Evolutionary conservation across 352 stramenopile species (phyloP), one percentile per base, ranked within the genome.

Genomic region (Pythium rhizo-oryzae): DNA sequence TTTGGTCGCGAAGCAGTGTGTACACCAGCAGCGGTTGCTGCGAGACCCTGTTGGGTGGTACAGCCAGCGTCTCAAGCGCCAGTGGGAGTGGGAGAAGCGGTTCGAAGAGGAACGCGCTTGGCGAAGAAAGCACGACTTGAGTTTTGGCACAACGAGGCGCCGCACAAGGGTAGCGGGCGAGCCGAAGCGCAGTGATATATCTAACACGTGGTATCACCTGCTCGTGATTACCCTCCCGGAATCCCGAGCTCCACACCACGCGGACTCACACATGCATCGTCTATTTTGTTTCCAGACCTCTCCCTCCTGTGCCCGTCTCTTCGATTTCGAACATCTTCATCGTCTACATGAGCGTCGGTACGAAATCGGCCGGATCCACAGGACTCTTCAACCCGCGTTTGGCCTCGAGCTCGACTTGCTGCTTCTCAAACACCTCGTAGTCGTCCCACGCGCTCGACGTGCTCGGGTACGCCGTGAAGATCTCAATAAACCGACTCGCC

Each of bases 401-500:
- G 18, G 30, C 53, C 65, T 92, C 80, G 0, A 94, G 60, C 24
- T 75, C 64, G 47, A 69, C 47, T 66, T 94, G 84, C 46, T 76
- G 74, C 44, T 75, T 55, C 15, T 94, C 83, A 63, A 88, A 92
- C 57, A 90, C 59, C 49, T 70, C 72, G 68, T 83, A 92, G 77
- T 94, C 86, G 51, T 93, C 84, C 81, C 82, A 91, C 51, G 84
- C 81, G 67, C 78, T 92, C n/a, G 86, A 83, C n/a, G 46, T 65
- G 43, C 77, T 83, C 37, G 79, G 39, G 53, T 85, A 90, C 24
- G 71, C 66, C 4, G 77, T 82, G 60, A 90, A 94, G 19, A 81
- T 74, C 24, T 80, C 78, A 21, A 94, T 73, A 58, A 91, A 92
- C 28, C 82, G 77, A 53, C 77, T 86, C 25, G 86, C 86, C 86